Evolutionary conservation across 192 early-diverging fungal genomes (phyloP).

Genomic region (Coemansia sp.): DNA sequence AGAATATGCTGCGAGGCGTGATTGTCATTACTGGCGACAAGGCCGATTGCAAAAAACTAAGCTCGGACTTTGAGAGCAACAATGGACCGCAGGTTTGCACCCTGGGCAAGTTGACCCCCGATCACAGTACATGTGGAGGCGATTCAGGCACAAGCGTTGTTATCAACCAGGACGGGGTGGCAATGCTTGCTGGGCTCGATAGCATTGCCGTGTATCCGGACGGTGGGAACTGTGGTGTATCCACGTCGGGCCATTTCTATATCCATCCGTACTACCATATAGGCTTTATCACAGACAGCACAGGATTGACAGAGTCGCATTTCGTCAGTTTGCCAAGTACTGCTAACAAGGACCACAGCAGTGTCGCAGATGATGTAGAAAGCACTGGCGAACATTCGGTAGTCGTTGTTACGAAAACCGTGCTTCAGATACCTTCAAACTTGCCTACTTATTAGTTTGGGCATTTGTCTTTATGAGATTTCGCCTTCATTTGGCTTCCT

Average conservation of each 20-base stretch:
- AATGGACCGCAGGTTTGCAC: slow-evolving; percentile 46
- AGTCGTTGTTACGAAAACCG: not conserved
- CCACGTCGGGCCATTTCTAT: slow-evolving; percentile 38
- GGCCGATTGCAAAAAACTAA: slow-evolving; percentile 10
- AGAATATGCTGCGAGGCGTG: slow-evolving; percentile 33
- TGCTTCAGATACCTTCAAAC: not conserved
- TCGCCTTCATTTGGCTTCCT: not conserved
- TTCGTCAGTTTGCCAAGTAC: not conserved
- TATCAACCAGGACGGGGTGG: slow-evolving; percentile 7
- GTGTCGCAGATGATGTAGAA: not conserved
- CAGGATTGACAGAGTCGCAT: slow-evolving; percentile 21
- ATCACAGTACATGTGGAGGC: slow-evolving; percentile 29
- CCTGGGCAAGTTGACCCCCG: slow-evolving; percentile 22
- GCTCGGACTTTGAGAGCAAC: slow-evolving; percentile 11
- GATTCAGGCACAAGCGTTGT: slow-evolving; percentile 41
- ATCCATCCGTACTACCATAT: slow-evolving; percentile 38
- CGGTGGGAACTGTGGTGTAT: slow-evolving; percentile 10
- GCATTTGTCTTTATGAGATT: not conserved
- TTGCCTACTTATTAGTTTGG: not conserved
- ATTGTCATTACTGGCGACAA: slow-evolving; percentile 23
- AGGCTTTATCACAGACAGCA: slow-evolving; percentile 34
- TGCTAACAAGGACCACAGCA: not conserved
- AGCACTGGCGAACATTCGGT: not conserved
- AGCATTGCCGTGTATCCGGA: slow-evolving; percentile 21
- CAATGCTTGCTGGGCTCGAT: slow-evolving; percentile 34